Evolutionary conservation across 192 early-diverging fungal genomes (phyloP).

Genomic region (Coemansia guatemalensis): DNA sequence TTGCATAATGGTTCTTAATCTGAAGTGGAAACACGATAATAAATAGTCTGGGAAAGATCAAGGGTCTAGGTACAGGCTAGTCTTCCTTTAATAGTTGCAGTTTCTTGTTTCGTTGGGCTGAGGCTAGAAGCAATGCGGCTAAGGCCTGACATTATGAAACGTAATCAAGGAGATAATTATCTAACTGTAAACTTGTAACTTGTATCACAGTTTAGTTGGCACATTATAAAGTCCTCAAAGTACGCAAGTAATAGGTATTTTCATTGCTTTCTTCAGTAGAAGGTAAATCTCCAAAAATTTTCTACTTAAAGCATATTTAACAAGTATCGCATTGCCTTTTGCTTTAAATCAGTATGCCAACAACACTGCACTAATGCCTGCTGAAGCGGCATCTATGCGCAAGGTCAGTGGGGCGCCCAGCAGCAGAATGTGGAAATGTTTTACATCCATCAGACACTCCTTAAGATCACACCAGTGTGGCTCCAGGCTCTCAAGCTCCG

Average conservation of each 20-base stretch:
- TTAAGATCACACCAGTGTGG: conserved; percentile 2
- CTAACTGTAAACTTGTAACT: neutral
- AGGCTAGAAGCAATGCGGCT: too few relatives aligned
- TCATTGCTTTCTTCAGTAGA: too few relatives aligned
- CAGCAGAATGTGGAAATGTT: conserved; percentile 12
- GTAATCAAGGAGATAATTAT: too few relatives aligned
- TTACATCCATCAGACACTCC: conserved; percentile 1
- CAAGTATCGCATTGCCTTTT: neutral
- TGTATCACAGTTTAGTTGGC: conserved; percentile 7
- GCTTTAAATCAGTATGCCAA: neutral
- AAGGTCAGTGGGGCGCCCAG: conserved; percentile 11
- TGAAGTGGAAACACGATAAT: too few relatives aligned
- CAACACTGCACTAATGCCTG: neutral
- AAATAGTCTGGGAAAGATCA: too few relatives aligned
- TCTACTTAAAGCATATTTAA: conserved; percentile 20
- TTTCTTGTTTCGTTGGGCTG: too few relatives aligned
- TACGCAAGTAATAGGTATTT: too few relatives aligned
- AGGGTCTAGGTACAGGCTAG: too few relatives aligned
- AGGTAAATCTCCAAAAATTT: conserved; percentile 10
- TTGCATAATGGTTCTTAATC: too few relatives aligned
- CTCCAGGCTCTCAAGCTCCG: neutral
- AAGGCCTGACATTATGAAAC: too few relatives aligned
- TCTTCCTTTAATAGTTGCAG: too few relatives aligned
- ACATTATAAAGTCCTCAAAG: too few relatives aligned
- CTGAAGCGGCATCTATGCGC: conserved; percentile 4